Evolutionary conservation across 148 eudicot genomes (phyloP).

Genomic region (Rhododendron ferrugineum): DNA sequence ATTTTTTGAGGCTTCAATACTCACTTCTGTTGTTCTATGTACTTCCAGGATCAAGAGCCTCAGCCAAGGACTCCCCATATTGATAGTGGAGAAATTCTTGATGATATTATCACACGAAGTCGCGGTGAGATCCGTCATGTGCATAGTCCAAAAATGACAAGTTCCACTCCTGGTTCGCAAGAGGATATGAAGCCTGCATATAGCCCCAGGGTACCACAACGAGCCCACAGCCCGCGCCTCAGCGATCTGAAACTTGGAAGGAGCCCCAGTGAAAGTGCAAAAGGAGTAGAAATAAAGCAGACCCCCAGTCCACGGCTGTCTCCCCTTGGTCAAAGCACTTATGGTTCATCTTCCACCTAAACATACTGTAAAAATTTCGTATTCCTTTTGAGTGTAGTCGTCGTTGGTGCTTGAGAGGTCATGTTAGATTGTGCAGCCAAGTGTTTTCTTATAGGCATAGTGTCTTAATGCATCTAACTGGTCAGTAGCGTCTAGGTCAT

Average conservation of each 20-base stretch:
- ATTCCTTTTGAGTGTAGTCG: constrained; percentile 12
- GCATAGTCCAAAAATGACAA: constrained; percentile 59
- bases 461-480: constrained; percentile 16
- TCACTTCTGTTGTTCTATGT: neutral
- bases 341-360: constrained; percentile 40
- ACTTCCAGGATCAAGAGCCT: constrained; percentile 47
- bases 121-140: constrained; percentile 73
- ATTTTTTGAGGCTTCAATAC: neutral
- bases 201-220: constrained; percentile 49
- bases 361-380: constrained; percentile 4
- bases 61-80: constrained; percentile 24
- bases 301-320: constrained; percentile 62
- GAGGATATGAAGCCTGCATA: constrained; percentile 45
- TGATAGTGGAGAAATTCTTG: constrained; percentile 63
- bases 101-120: constrained; percentile 72
- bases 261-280: constrained; percentile 38
- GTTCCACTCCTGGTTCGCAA: constrained; percentile 39
- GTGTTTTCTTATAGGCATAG: constrained; percentile 5
- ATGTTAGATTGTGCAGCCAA: constrained; percentile 11
- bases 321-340: constrained; percentile 35
- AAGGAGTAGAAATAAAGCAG: constrained; percentile 53
- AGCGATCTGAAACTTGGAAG: constrained; percentile 32
- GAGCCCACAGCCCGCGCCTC: constrained; percentile 42
- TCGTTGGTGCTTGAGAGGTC: constrained; percentile 49
- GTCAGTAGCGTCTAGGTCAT: constrained; percentile 17